Evolutionary conservation across 2,329 filamentous ascomycete genomes (phyloP).

Genomic region (Colletotrichum somersetense): DNA sequence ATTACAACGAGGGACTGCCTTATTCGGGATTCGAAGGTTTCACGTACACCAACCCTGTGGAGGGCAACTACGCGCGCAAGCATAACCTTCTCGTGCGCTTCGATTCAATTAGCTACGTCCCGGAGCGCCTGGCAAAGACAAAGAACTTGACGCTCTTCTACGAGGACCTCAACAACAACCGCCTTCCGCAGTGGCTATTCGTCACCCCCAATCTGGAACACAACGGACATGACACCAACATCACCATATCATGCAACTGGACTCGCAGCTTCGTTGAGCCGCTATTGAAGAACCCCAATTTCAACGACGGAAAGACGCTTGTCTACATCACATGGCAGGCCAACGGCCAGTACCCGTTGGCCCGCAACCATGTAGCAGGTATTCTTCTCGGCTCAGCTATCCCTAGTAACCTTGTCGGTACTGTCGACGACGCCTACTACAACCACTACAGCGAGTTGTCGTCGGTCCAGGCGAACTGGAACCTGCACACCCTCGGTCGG

Average conservation of each 20-base stretch:
- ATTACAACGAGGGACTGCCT: conserved; percentile 47
- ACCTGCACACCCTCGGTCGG: conserved; percentile 71
- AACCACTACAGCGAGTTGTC: conserved; percentile 78
- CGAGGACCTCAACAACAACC: conserved; percentile 15
- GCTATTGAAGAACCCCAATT: conserved; percentile 63
- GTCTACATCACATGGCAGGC: conserved; percentile 84
- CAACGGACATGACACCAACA: conserved; percentile 33
- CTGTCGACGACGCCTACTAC: conserved; percentile 77
- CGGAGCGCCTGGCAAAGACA: not conserved
- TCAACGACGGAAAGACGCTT: conserved; percentile 63
- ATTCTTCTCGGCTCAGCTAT: conserved; percentile 83
- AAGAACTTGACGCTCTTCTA: conserved; percentile 13
- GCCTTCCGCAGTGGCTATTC: conserved; percentile 26
- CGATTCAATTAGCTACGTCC: conserved; percentile 7
- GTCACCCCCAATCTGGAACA: conserved; percentile 29
- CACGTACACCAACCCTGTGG: conserved; percentile 15
- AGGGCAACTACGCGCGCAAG: conserved; percentile 27
- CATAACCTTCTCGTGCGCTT: conserved; percentile 29
- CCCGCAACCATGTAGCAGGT: conserved; percentile 76
- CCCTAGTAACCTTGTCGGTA: conserved; percentile 72
- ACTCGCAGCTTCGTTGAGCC: conserved; percentile 65
- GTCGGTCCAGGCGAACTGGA: conserved; percentile 59
- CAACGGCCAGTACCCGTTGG: conserved; percentile 72
- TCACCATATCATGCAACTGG: conserved; percentile 60
- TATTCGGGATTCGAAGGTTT: conserved; percentile 45